Conservation (phyloP, 768 basidiomycete species). For the Rhizopogon rudus region DNA sequence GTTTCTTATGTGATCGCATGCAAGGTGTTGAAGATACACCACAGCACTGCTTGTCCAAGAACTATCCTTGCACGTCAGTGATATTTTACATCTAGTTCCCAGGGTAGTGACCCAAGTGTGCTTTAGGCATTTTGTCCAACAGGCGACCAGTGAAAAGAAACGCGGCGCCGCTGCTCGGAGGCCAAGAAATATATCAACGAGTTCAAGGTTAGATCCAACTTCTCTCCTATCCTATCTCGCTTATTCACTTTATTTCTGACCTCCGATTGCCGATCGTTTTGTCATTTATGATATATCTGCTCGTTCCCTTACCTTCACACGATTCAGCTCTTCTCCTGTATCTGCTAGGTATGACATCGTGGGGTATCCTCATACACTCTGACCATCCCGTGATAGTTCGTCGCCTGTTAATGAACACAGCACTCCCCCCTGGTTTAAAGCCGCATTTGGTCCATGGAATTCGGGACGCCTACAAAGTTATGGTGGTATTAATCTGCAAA, state of each 20-base stretch:
- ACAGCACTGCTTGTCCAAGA: slow-evolving; percentile 83
- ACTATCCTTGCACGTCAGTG: slow-evolving; percentile 88
- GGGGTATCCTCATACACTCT: slow-evolving; percentile 20
- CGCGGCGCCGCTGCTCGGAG: slow-evolving; percentile 55
- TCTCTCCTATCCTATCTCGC: slow-evolving; percentile 3
- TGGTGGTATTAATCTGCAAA: slow-evolving; percentile 49
- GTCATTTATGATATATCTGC: not conserved
- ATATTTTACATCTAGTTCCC: slow-evolving; percentile 11
- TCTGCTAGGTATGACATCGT: slow-evolving; percentile 30
- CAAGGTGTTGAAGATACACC: slow-evolving; percentile 6
- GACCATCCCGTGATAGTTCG: slow-evolving; percentile 23
- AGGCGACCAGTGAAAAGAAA: slow-evolving; percentile 83
- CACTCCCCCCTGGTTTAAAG: slow-evolving; percentile 24
- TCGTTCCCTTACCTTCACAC: not conserved
- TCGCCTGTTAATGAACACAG: slow-evolving; percentile 22
- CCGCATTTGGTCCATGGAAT: slow-evolving; percentile 22
- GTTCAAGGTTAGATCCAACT: slow-evolving; percentile 39
- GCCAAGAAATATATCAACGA: slow-evolving; percentile 57
- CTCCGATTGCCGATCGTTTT: not conserved
- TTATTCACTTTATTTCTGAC: not conserved
- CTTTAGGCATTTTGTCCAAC: slow-evolving; percentile 71
- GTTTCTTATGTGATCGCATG: not conserved
- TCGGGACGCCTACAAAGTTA: slow-evolving; percentile 27
- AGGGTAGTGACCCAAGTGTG: slow-evolving; percentile 14
- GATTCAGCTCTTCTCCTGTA: slow-evolving; percentile 21